phyloP scores from a whole-genome alignment of 257 asterid species.

The Jacaranda copaia region DNA sequence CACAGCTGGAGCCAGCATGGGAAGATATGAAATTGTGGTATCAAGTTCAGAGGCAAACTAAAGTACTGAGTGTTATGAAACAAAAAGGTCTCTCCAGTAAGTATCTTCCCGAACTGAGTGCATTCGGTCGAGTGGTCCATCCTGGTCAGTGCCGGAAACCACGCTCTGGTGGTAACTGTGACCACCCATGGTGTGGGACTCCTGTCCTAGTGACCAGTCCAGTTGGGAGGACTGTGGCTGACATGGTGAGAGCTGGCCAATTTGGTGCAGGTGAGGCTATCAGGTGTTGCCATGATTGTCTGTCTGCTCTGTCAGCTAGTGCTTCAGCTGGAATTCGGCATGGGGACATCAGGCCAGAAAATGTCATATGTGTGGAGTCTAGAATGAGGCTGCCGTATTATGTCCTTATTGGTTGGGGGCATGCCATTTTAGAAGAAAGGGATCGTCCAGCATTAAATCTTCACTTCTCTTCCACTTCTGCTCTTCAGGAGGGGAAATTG shows the following conservation, averaged over 20 bases:
- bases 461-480: conserved; percentile 93
- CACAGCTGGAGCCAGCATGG: conserved; percentile 97
- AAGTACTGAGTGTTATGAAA: conserved; percentile 78
- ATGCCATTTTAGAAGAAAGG: conserved; percentile 92
- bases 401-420: conserved; percentile 95
- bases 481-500: conserved; percentile 92
- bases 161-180: conserved; percentile 68
- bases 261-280: conserved; percentile 79
- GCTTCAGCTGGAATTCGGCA: conserved; percentile 87
- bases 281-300: conserved; percentile 92
- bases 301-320: conserved; percentile 78
- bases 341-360: conserved; percentile 96
- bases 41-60: conserved; percentile 97
- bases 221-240: conserved; percentile 78
- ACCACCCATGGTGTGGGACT: conserved; percentile 88
- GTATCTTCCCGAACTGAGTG: conserved; percentile 75
- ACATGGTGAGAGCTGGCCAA: conserved; percentile 72
- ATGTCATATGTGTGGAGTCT: conserved; percentile 66
- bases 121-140: conserved; percentile 88
- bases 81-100: conserved; percentile 87
- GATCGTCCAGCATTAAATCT: conserved; percentile 92
- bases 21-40: conserved; percentile 96
- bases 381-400: conserved; percentile 61
- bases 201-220: conserved; percentile 84
- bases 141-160: conserved; percentile 76